Evolutionary conservation across 179 eudicot species (phyloP).

Genomic region (Vitellaria paradoxa): DNA sequence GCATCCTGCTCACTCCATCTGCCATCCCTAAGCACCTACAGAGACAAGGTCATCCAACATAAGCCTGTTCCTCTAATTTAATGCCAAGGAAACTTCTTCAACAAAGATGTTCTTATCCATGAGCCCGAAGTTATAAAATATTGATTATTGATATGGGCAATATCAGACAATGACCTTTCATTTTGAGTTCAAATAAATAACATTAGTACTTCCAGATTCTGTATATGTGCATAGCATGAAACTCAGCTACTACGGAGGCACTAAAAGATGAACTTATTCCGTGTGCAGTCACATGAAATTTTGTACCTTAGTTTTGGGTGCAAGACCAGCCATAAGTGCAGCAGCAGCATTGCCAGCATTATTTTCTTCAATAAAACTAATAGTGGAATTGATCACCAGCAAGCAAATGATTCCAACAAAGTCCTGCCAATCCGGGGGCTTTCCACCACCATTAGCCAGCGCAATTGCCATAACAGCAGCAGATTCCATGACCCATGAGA

Average conservation of each 20-base stretch:
- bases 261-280: too few species aligned
- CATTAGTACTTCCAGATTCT: not conserved
- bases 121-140: not conserved
- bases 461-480: conserved; percentile 81
- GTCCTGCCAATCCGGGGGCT: conserved; percentile 46
- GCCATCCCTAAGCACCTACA: conserved; percentile 78
- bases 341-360: conserved; percentile 48
- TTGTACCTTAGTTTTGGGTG: conserved; percentile 74
- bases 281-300: not conserved
- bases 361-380: conserved; percentile 45
- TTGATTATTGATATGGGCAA: not conserved
- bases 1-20: conserved; percentile 90
- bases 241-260: not conserved
- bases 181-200: not conserved
- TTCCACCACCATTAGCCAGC: conserved; percentile 29
- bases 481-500: conserved; percentile 84
- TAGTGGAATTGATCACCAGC: too few species aligned
- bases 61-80: not conserved
- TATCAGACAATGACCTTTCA: not conserved
- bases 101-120: not conserved
- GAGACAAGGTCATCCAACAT: not conserved
- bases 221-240: not conserved
- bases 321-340: too few species aligned
- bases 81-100: not conserved
- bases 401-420: conserved; percentile 62